phyloP scores from a whole-genome alignment of 1,284 basidiomycete genomes.

The Marasmius oreades region DNA sequence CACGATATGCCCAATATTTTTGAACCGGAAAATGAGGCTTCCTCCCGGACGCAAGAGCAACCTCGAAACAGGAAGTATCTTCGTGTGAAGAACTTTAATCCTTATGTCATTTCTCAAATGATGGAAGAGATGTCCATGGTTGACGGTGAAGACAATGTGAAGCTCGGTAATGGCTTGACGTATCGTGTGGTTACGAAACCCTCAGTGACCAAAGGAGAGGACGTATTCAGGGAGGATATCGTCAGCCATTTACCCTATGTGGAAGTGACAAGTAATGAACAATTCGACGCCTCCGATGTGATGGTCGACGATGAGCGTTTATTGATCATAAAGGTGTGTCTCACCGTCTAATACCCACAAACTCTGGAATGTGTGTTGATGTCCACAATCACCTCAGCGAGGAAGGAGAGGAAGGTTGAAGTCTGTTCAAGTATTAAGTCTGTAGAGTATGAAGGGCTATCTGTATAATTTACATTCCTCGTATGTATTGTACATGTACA shows the following conservation, averaged over 20 bases:
- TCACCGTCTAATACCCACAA: background rate
- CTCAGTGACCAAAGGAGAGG: constrained; percentile 35
- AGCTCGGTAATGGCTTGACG: constrained; percentile 20
- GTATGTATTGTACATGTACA: background rate
- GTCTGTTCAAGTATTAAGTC: constrained; percentile 7
- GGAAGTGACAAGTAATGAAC: constrained; percentile 39
- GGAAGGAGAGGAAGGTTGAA: constrained; percentile 7
- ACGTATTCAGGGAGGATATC: constrained; percentile 42
- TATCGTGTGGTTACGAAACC: constrained; percentile 34
- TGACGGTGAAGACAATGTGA: background rate
- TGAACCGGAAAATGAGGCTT: background rate
- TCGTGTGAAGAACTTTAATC: constrained; percentile 47
- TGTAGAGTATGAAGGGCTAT: constrained; percentile 1
- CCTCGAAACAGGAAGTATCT: constrained; percentile 26
- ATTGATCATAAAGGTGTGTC: constrained; percentile 40
- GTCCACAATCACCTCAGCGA: background rate
- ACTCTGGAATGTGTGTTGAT: background rate
- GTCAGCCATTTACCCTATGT: constrained; percentile 44
- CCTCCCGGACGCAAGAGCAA: background rate
- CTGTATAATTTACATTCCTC: background rate
- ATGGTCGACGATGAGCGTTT: constrained; percentile 53
- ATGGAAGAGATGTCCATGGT: constrained; percentile 14
- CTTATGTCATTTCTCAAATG: constrained; percentile 31
- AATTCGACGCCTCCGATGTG: constrained; percentile 46
- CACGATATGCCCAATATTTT: background rate